Conservation (phyloP, 805 yeast genomes). For the Candida awuae region DNA sequence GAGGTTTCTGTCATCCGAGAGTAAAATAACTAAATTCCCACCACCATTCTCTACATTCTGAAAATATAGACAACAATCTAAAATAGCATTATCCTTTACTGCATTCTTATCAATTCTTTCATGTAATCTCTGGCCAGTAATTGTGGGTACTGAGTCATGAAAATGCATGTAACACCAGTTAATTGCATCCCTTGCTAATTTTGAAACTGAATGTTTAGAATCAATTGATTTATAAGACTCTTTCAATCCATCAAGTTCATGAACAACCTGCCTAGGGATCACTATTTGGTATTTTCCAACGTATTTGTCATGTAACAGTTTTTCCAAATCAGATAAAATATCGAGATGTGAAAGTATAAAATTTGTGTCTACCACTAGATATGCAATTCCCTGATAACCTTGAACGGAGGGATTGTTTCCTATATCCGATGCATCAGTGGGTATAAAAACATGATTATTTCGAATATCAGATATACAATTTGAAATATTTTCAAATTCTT, state of each 20-base stretch:
- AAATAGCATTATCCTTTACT: conserved; percentile 68
- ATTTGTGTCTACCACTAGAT: conserved; percentile 73
- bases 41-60: conserved; percentile 27
- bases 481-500: conserved; percentile 2
- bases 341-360: conserved; percentile 63
- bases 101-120: conserved; percentile 43
- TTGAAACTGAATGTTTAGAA: conserved; percentile 20
- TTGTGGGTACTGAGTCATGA: conserved; percentile 41
- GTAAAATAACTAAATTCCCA: conserved; percentile 41
- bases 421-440: background rate
- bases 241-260: conserved; percentile 82
- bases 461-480: conserved; percentile 1
- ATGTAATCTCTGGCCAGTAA: conserved; percentile 55
- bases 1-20: conserved; percentile 79
- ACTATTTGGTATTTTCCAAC: conserved; percentile 41
- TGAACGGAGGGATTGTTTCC: background rate
- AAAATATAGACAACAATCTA: conserved; percentile 75
- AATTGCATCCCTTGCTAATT: conserved; percentile 59
- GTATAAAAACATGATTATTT: background rate
- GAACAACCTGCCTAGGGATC: conserved; percentile 62
- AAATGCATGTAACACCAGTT: conserved; percentile 65
- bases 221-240: conserved; percentile 23
- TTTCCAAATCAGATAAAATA: conserved; percentile 45
- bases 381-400: conserved; percentile 4
- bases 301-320: conserved; percentile 30